Percentiles rank a stretch among this genome's conserved stretches.
Conservation (phyloP, 495 filamentous ascomycete species). For the Lasiosphaeria miniovina region DNA sequence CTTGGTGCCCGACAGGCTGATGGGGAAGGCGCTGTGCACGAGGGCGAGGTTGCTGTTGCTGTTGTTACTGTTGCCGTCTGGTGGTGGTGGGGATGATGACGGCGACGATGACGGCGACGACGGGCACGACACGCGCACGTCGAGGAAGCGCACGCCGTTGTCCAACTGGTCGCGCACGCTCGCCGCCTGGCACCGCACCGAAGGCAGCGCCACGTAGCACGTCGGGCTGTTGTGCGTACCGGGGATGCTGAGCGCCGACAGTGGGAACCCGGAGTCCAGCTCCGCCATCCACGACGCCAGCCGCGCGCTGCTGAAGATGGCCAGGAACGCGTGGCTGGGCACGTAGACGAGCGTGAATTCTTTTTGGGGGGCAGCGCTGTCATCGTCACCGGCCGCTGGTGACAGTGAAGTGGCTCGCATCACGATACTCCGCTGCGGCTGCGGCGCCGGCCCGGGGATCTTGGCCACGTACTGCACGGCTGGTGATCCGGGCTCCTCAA, state of each 20-base stretch:
- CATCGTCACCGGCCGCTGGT: background rate
- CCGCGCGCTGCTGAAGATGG: constrained; percentile 70
- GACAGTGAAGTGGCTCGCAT: constrained; percentile 15
- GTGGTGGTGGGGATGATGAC: too few relatives aligned
- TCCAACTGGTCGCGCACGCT: constrained; percentile 70
- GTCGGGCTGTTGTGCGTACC: constrained; percentile 96
- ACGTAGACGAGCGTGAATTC: constrained; percentile 75
- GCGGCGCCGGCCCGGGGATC: constrained; percentile 28
- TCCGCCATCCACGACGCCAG: constrained; percentile 78
- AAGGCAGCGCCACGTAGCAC: constrained; percentile 76
- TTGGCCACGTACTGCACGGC: constrained; percentile 35
- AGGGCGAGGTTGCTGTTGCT: constrained; percentile 52
- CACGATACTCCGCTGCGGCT: constrained; percentile 33
- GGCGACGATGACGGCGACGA: background rate
- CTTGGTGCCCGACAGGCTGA: constrained; percentile 51
- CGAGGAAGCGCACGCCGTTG: constrained; percentile 92
- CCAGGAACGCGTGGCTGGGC: constrained; percentile 59
- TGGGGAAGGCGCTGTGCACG: constrained; percentile 47
- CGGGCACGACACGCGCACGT: constrained; percentile 66
- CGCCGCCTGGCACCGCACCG: constrained; percentile 90
- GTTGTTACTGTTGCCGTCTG: constrained; percentile 5
- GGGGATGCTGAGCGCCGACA: constrained; percentile 84
- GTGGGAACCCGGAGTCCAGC: constrained; percentile 61
- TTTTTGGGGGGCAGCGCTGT: constrained; percentile 20
- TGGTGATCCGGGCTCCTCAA: constrained; percentile 30